phyloP scores from a whole-genome alignment of 768 basidiomycete species.

The Leucocoprinus leucothites region DNA sequence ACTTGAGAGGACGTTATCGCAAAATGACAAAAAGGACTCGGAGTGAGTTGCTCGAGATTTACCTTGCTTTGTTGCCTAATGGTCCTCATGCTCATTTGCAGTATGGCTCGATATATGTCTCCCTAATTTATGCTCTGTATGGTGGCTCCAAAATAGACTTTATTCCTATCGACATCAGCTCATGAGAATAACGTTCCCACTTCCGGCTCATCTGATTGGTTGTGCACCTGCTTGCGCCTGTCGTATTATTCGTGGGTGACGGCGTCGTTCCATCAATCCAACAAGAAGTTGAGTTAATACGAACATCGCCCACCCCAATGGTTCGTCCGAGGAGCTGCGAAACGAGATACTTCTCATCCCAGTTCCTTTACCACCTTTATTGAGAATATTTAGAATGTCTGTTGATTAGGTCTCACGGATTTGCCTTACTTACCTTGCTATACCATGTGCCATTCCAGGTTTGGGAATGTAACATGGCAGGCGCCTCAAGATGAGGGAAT shows the following conservation, averaged over 20 bases:
- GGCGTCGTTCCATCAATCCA: background rate
- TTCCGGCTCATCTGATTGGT: background rate
- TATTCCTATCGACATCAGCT: background rate
- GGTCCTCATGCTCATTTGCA: slow-evolving; percentile 21
- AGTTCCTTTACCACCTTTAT: background rate
- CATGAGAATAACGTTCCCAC: slow-evolving; percentile 1
- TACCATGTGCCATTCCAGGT: no score
- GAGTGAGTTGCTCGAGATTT: slow-evolving; percentile 29
- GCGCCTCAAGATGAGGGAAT: no score
- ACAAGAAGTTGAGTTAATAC: background rate
- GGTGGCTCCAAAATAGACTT: background rate
- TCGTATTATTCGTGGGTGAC: background rate
- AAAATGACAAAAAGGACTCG: slow-evolving; percentile 42
- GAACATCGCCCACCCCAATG: background rate
- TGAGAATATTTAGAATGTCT: background rate
- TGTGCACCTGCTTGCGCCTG: background rate
- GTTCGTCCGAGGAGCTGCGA: no score
- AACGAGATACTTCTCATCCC: background rate
- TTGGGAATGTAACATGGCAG: no score
- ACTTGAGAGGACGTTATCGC: slow-evolving; percentile 66
- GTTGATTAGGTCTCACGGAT: no score
- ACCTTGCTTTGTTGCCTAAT: background rate
- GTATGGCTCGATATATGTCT: slow-evolving; percentile 86
- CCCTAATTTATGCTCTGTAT: slow-evolving; percentile 33
- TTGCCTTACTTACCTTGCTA: no score